Evolutionary conservation across 2,329 filamentous ascomycete genomes (phyloP), one percentile per base, ranked within the genome.

Genomic region (Sporothrix protearum): DNA sequence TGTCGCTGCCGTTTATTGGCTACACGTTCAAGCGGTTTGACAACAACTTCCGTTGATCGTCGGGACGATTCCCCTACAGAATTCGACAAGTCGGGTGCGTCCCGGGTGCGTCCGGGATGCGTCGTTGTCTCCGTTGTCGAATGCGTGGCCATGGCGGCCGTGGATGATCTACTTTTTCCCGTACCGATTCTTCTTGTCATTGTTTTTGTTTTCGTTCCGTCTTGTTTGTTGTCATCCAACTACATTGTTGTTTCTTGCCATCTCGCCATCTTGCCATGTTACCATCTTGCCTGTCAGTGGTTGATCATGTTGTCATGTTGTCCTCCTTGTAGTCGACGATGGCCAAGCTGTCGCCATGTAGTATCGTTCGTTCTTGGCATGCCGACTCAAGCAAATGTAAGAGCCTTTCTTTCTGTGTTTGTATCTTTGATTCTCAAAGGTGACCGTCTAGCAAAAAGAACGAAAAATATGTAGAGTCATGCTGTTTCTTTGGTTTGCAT

Each of bases 1-100:
- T 97, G 89, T 97, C 92, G 82, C 83, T 99, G 82, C 96, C 96
- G 2, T 99, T 97, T 80, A 96, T 97, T 77, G 93, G 93, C 47
- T 97, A 97, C 82, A 97, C 96, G 9, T 99, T 97, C 85, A 99
- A 98, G 88, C 92, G 96, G 74, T 99, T 99, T 77, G 88, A 91
- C 81, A 89, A 89, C 82, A 89, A 89, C 83, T 89, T 88, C 80
- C 85, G 87, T 77, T 89, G 47, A 51, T n/a, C n/a, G 30, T 19
- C 47, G 61, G 8, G 4, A 36, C 33, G 33, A 36, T 10, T 3
- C 12, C 42, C 42, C 12, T 2, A 39, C 5, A 14, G 30, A 33
- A 7, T 61, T 28, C 22, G 53, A 33, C 49, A 10, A 10, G n/a
- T 51, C 47, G 16, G 47, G 39, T 42, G 39, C 19, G 42, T 45